These are phyloP conservation scores for Melastoma candidum DNA, from an alignment of 441 rosid species.

Conservation along the genomic window DNA sequence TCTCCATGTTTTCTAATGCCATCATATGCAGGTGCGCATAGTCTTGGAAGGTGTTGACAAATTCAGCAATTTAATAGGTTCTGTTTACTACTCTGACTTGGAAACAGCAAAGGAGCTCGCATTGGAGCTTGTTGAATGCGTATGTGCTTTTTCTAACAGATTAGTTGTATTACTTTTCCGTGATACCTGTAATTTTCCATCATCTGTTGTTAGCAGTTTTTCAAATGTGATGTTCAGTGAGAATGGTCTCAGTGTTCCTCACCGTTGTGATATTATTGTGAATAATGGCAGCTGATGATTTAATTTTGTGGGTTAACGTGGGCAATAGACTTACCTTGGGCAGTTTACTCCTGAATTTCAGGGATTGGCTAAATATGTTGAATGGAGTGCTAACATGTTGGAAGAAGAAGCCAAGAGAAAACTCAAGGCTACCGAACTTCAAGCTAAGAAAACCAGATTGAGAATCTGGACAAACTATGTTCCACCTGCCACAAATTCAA, in stretches of 20 bases:
- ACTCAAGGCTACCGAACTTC: constrained; percentile 78
- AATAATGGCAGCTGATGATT: not conserved
- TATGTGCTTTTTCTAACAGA: constrained; percentile 19
- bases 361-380: constrained; percentile 96
- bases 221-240: too few species aligned
- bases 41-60: constrained; percentile 97
- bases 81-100: constrained; percentile 81
- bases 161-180: constrained; percentile 11
- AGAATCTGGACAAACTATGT: constrained; percentile 84
- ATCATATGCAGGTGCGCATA: constrained; percentile 68
- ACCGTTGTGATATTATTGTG: too few species aligned
- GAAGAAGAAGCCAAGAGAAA: constrained; percentile 79
- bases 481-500: constrained; percentile 80
- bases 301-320: not conserved
- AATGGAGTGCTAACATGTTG: constrained; percentile 98
- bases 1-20: constrained; percentile 8
- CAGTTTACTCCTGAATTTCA: constrained; percentile 12
- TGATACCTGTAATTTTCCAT: not conserved
- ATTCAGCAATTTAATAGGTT: constrained; percentile 86
- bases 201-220: too few species aligned
- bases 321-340: not conserved
- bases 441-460: constrained; percentile 73
- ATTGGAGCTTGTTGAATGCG: constrained; percentile 88
- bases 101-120: constrained; percentile 81
- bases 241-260: too few species aligned